Conservation (phyloP, 192 early-diverging fungal genomes). For the Gamsiella multidivaricata region DNA sequence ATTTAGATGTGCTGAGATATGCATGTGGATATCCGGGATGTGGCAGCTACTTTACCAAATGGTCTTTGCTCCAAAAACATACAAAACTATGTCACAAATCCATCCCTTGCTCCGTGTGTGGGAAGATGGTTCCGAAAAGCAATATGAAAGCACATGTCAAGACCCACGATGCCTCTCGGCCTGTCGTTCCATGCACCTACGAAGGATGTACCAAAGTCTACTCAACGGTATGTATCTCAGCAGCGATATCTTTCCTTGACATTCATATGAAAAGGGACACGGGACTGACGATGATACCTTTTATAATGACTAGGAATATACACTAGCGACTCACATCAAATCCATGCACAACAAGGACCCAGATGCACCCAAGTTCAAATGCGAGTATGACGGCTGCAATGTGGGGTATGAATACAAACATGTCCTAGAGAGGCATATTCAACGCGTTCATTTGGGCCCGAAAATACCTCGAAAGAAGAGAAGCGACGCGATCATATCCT, state of each 20-base stretch:
- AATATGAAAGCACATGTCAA: conserved; percentile 35
- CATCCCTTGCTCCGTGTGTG: conserved; percentile 20
- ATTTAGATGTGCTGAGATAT: conserved; percentile 49
- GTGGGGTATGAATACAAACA: conserved; percentile 45
- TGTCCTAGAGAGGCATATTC: conserved; percentile 23
- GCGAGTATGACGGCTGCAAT: conserved; percentile 49
- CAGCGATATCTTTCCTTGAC: too few species aligned
- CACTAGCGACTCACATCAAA: conserved; percentile 48
- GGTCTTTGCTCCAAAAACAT: conserved; percentile 52
- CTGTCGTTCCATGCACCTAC: conserved; percentile 18
- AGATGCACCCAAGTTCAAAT: conserved; percentile 24
- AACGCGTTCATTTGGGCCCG: conserved; percentile 8
- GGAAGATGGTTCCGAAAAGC: conserved; percentile 21
- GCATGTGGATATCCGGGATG: conserved; percentile 52
- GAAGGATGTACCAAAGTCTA: conserved; percentile 51
- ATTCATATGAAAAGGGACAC: background rate
- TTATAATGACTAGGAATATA: conserved; percentile 17
- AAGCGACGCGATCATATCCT: conserved; percentile 15
- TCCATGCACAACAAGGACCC: conserved; percentile 5
- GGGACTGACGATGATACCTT: background rate
- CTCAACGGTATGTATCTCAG: conserved; percentile 33
- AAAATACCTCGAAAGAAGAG: conserved; percentile 12
- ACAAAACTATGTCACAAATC: conserved; percentile 31
- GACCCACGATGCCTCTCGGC: conserved; percentile 30
- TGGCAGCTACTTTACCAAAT: conserved; percentile 40